A percentile compares a stretch with the other conserved stretches of the same genome.
Conservation (phyloP, 257 asterid species). For the Solanum stenotomum region DNA sequence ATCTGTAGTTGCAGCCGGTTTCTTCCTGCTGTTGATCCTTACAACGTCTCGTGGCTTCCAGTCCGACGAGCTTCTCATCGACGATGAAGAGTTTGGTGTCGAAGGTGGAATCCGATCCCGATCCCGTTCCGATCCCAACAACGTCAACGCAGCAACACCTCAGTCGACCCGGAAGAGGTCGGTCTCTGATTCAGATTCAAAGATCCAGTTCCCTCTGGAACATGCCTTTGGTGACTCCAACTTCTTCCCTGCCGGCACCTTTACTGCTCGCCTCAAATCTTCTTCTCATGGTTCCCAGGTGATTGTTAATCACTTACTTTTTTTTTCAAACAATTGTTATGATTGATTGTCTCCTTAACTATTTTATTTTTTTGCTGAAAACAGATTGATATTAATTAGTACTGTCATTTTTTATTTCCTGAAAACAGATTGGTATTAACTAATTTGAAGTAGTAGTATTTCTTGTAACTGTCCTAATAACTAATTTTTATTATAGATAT, state of each 20-base stretch:
- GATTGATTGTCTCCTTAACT: not conserved
- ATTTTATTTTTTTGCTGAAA: not conserved
- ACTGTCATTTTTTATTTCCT: not conserved
- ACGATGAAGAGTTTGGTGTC: conserved; percentile 84
- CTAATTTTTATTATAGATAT: not conserved
- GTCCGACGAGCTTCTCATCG: conserved; percentile 81
- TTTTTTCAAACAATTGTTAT: not conserved
- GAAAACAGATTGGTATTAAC: not conserved
- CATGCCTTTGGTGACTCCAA: conserved; percentile 91
- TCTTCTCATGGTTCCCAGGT: conserved; percentile 84
- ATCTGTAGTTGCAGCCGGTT: not conserved
- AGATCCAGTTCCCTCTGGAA: conserved; percentile 68
- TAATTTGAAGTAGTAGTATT: not conserved
- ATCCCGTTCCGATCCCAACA: conserved; percentile 7
- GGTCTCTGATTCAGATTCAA: conserved; percentile 64
- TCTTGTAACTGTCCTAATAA: not conserved
- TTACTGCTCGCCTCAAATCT: conserved; percentile 82
- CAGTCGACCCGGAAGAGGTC: conserved; percentile 37
- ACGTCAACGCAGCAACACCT: conserved; percentile 28
- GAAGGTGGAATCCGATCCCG: conserved; percentile 47
- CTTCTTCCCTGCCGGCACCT: conserved; percentile 78
- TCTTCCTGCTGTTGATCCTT: conserved; percentile 8
- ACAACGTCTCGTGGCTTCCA: conserved; percentile 46
- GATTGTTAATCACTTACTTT: not conserved
- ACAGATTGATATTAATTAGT: not conserved